Evolutionary conservation across 2,329 filamentous ascomycete species (phyloP).

Genomic region (Harringtonia aguacate): DNA sequence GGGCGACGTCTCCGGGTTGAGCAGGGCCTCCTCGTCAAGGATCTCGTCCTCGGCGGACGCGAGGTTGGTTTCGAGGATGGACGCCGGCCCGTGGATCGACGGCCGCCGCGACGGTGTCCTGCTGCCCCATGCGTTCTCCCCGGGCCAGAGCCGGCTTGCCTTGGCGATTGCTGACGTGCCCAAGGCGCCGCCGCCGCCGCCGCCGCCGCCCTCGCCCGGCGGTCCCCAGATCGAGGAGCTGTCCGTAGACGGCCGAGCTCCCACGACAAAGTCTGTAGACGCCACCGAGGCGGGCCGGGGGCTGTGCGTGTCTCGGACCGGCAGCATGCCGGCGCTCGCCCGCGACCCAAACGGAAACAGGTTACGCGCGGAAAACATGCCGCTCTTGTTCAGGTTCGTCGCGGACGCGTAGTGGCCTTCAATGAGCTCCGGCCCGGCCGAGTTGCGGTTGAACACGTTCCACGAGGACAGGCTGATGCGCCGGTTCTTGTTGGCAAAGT

Average conservation of each 20-base stretch:
- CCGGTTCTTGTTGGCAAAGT: slow-evolving; percentile 38
- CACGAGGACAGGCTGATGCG: slow-evolving; percentile 49
- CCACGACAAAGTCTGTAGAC: slow-evolving; percentile 45
- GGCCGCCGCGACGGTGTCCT: slow-evolving; percentile 69
- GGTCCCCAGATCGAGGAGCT: slow-evolving; percentile 65
- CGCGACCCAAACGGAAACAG: slow-evolving; percentile 41
- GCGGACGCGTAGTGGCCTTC: slow-evolving; percentile 18
- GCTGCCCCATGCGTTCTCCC: slow-evolving; percentile 40
- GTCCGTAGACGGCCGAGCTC: slow-evolving; percentile 66
- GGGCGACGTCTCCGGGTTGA: slow-evolving; percentile 40
- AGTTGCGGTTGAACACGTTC: slow-evolving; percentile 45
- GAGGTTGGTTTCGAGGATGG: slow-evolving; percentile 46
- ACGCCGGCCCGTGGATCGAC: slow-evolving; percentile 69
- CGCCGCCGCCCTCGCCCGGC: slow-evolving; percentile 28
- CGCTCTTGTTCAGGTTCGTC: slow-evolving; percentile 18
- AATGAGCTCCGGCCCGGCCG: slow-evolving; percentile 32
- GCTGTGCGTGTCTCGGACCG: slow-evolving; percentile 45
- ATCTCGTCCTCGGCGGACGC: slow-evolving; percentile 56
- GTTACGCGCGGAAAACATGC: slow-evolving; percentile 27
- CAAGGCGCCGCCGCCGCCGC: too few species aligned
- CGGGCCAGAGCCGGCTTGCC: slow-evolving; percentile 57
- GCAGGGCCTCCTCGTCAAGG: slow-evolving; percentile 43
- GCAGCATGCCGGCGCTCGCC: slow-evolving; percentile 31
- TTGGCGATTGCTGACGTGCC: slow-evolving; percentile 10
- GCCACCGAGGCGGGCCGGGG: slow-evolving; percentile 60